Conservation (phyloP, 2,329 filamentous ascomycete species). For the Diaporthe helianthi region DNA sequence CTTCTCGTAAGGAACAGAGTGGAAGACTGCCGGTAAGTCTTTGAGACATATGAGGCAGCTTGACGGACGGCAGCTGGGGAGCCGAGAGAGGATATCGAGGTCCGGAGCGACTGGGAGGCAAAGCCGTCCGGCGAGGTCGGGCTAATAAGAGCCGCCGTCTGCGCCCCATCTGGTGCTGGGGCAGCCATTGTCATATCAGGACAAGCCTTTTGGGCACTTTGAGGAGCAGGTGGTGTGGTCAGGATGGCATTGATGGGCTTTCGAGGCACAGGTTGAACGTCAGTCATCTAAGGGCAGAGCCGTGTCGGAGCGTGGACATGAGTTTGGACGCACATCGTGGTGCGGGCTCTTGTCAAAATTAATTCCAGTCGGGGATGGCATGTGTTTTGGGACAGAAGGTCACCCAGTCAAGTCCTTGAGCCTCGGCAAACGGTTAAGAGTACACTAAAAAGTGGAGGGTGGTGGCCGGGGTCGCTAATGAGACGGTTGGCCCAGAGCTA, state of each 20-base stretch:
- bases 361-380: conserved; percentile 9
- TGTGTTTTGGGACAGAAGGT: conserved; percentile 7
- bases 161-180: conserved; percentile 45
- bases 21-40: conserved; percentile 91
- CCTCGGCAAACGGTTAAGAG: conserved; percentile 21
- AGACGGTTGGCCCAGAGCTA: conserved; percentile 2
- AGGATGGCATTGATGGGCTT: conserved; percentile 15
- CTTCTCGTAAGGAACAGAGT: conserved; percentile 95
- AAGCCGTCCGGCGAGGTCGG: conserved; percentile 54
- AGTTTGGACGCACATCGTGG: conserved; percentile 22
- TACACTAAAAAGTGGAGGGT: conserved; percentile 18
- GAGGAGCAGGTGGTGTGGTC: conserved; percentile 3
- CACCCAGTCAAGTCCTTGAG: conserved; percentile 8
- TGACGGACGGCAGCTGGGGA: conserved; percentile 67
- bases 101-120: conserved; percentile 59
- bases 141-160: conserved; percentile 54
- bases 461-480: conserved; percentile 19
- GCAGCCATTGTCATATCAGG: conserved; percentile 21
- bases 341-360: conserved; percentile 11
- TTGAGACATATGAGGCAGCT: conserved; percentile 78
- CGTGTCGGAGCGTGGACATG: neutral
- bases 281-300: conserved; percentile 15
- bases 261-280: conserved; percentile 12
- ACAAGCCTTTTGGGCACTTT: conserved; percentile 1
- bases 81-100: conserved; percentile 73